Percentiles rank a stretch among this genome's conserved stretches.
These are phyloP conservation scores for Ceraceosorus bombacis DNA, from an alignment of 1,284 basidiomycete species.

Conservation along the genomic window DNA sequence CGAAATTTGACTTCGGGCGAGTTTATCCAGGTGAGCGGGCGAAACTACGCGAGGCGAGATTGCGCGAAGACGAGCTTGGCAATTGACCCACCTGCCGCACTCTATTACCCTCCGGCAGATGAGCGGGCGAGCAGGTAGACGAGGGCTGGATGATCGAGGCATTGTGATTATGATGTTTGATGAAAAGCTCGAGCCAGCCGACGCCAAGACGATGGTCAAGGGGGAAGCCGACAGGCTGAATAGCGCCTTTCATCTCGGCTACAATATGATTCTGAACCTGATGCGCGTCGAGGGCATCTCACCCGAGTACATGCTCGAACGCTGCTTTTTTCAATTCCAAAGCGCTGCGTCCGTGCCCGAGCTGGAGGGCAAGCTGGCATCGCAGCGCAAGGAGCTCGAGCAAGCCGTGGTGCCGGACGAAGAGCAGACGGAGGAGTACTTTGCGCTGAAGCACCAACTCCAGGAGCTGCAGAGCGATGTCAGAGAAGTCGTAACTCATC, in stretches of 20 bases:
- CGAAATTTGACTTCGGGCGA: slow-evolving; percentile 60
- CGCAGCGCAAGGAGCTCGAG: slow-evolving; percentile 65
- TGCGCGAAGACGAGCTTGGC: slow-evolving; percentile 24
- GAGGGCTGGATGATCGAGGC: slow-evolving; percentile 95
- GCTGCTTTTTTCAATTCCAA: slow-evolving; percentile 98
- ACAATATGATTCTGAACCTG: slow-evolving; percentile 98
- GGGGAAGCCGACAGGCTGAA: slow-evolving; percentile 94
- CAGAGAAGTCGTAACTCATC: slow-evolving; percentile 84
- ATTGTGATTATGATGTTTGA: slow-evolving; percentile 99
- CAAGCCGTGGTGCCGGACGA: slow-evolving; percentile 73
- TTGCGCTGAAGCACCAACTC: slow-evolving; percentile 80
- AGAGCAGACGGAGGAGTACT: slow-evolving; percentile 76
- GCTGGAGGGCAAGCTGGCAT: slow-evolving; percentile 73
- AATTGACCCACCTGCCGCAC: background rate
- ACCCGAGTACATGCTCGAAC: slow-evolving; percentile 95
- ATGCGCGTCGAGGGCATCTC: slow-evolving; percentile 98
- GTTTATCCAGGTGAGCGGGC: slow-evolving; percentile 49
- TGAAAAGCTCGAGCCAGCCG: slow-evolving; percentile 85
- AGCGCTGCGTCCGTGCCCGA: slow-evolving; percentile 80
- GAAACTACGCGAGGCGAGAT: too few species aligned
- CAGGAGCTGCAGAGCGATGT: slow-evolving; percentile 80
- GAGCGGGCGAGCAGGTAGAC: slow-evolving; percentile 94
- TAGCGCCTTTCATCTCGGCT: slow-evolving; percentile 96
- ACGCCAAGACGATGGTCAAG: slow-evolving; percentile 96
- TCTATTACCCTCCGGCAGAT: slow-evolving; percentile 59